Evolutionary conservation across 2,329 filamentous ascomycete species (phyloP).

Genomic region (Aspergillus unguis): DNA sequence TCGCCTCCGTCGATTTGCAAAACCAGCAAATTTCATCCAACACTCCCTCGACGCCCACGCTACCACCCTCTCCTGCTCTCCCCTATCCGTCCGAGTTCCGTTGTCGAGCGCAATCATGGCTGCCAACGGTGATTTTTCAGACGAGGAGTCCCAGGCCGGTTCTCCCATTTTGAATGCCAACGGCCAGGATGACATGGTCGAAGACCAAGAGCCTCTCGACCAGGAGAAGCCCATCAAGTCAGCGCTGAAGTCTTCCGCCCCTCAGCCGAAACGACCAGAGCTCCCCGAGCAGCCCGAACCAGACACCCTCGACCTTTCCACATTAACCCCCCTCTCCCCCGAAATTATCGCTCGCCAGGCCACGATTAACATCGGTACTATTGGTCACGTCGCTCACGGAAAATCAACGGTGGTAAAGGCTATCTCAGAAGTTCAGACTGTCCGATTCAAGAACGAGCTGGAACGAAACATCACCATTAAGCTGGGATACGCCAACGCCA

Average conservation of each 20-base stretch:
- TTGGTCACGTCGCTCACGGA: slow-evolving; percentile 97
- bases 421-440: slow-evolving; percentile 97
- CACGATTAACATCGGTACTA: slow-evolving; percentile 98
- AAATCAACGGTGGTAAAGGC: slow-evolving; percentile 99
- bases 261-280: slow-evolving; percentile 59
- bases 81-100: slow-evolving; percentile 4
- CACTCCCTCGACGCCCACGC: slow-evolving; percentile 21
- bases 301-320: slow-evolving; percentile 77
- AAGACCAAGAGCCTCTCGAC: slow-evolving; percentile 68
- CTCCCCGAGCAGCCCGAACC: slow-evolving; percentile 92
- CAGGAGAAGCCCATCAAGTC: slow-evolving; percentile 73
- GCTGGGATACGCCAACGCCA: slow-evolving; percentile 98
- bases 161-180: slow-evolving; percentile 50
- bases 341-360: slow-evolving; percentile 98
- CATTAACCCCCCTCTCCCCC: slow-evolving; percentile 78
- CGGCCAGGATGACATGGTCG: slow-evolving; percentile 65
- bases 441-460: slow-evolving; percentile 99
- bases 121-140: slow-evolving; percentile 55
- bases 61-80: slow-evolving; percentile 10
- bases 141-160: slow-evolving; percentile 54
- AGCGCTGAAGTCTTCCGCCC: slow-evolving; percentile 64
- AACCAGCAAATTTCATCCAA: slow-evolving; percentile 37
- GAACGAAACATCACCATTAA: slow-evolving; percentile 99
- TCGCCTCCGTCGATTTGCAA: slow-evolving; percentile 25
- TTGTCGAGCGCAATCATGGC: slow-evolving; percentile 47